These are phyloP conservation scores for Magnusiomyces magnusii DNA, from an alignment of 1,139 yeast genomes.

Conservation along the genomic window DNA sequence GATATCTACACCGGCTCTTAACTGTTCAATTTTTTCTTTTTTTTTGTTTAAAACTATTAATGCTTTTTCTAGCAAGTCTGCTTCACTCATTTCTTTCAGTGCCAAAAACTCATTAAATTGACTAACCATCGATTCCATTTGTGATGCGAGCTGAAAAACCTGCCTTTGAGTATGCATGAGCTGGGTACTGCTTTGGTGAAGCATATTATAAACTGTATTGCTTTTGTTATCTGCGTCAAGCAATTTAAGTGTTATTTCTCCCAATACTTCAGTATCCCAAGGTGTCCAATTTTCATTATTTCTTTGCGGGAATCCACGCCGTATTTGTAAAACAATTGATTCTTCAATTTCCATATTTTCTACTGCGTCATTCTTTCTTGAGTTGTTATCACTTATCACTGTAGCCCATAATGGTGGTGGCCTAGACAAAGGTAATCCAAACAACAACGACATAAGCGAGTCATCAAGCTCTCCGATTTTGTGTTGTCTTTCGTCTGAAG, in stretches of 20 bases:
- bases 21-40: slow-evolving; percentile 21
- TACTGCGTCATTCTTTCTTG: background rate
- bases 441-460: background rate
- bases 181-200: slow-evolving; percentile 7
- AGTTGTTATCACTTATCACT: background rate
- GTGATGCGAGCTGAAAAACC: slow-evolving; percentile 2
- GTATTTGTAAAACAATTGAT: background rate
- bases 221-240: background rate
- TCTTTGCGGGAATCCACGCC: background rate
- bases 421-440: slow-evolving; percentile 2
- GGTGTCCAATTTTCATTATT: background rate
- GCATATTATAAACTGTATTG: slow-evolving; percentile 6
- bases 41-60: slow-evolving; percentile 27
- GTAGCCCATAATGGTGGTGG: slow-evolving; percentile 3
- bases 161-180: slow-evolving; percentile 7
- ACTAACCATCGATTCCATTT: slow-evolving; percentile 1
- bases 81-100: slow-evolving; percentile 20
- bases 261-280: background rate
- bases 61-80: slow-evolving; percentile 22
- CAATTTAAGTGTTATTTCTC: background rate
- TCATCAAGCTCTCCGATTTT: background rate
- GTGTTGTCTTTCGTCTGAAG: background rate
- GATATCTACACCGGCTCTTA: slow-evolving; percentile 15
- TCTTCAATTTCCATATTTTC: background rate
- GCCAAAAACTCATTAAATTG: slow-evolving; percentile 18